A percentile compares a stretch with the other conserved stretches of the same genome.
phyloP scores from a whole-genome alignment of 495 filamentous ascomycete genomes.

The Xylaria intraflava region DNA sequence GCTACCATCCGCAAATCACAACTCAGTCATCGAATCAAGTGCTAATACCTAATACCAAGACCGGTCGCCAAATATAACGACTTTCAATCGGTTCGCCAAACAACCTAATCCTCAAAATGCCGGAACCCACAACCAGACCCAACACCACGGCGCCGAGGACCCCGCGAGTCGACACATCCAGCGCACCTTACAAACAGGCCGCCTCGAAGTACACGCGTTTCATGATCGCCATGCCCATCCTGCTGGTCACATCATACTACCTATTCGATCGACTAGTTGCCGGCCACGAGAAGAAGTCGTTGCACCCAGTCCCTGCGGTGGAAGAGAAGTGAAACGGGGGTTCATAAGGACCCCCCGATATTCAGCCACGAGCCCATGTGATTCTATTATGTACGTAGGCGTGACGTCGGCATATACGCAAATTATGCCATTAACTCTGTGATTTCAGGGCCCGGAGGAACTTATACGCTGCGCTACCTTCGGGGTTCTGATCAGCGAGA shows the following conservation, averaged over 20 bases:
- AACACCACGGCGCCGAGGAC: neutral
- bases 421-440: neutral
- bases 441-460: too few species aligned
- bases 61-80: neutral
- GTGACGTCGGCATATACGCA: neutral
- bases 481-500: too few species aligned
- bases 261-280: conserved; percentile 34
- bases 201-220: conserved; percentile 31
- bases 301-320: neutral
- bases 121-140: neutral
- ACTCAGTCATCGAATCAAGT: too few species aligned
- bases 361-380: neutral
- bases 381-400: neutral
- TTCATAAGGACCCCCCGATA: neutral
- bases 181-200: conserved; percentile 35
- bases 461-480: too few species aligned
- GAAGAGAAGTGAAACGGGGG: neutral
- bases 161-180: conserved; percentile 24
- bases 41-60: neutral
- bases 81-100: neutral
- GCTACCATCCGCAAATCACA: too few species aligned
- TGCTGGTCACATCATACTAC: conserved; percentile 40
- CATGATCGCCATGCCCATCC: conserved; percentile 40
- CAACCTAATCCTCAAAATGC: neutral
- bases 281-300: conserved; percentile 8